Conservation (phyloP, 2,329 filamentous ascomycete species). For the Aspergillus fijiensis region DNA sequence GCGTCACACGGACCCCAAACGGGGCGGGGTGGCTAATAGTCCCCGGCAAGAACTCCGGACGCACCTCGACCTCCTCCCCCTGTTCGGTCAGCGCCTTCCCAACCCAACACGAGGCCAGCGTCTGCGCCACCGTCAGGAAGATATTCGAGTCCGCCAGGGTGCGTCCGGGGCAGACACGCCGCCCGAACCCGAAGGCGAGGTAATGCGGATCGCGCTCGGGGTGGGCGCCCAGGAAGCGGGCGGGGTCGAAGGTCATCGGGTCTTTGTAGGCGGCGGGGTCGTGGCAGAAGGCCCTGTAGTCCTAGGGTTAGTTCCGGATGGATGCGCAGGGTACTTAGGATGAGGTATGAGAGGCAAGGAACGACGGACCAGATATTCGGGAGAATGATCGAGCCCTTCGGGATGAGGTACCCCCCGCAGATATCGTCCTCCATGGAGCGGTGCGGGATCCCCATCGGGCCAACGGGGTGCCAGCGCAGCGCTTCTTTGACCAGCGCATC, state of each 20-base stretch:
- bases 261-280: conserved; percentile 5
- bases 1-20: conserved; percentile 1
- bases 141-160: conserved; percentile 3
- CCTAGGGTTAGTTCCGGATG: fast-evolving
- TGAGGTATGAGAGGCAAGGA: too few relatives aligned
- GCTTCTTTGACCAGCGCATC: conserved; percentile 12
- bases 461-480: conserved; percentile 13
- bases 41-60: not conserved
- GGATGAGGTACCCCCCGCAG: conserved; percentile 11
- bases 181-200: conserved; percentile 12
- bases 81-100: not conserved
- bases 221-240: not conserved
- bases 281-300: conserved; percentile 8
- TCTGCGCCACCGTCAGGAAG: conserved; percentile 2
- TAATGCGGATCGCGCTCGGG: conserved; percentile 5
- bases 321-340: too few relatives aligned
- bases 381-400: conserved; percentile 4
- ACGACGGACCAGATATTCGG: conserved; percentile 11
- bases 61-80: not conserved
- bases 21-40: conserved; percentile 13
- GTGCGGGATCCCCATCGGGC: conserved; percentile 5
- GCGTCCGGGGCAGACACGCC: conserved; percentile 6
- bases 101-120: conserved; percentile 4
- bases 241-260: conserved; percentile 9
- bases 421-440: conserved; percentile 6